phyloP scores from a whole-genome alignment of 441 rosid species.

The Gossypium schwendimanii region DNA sequence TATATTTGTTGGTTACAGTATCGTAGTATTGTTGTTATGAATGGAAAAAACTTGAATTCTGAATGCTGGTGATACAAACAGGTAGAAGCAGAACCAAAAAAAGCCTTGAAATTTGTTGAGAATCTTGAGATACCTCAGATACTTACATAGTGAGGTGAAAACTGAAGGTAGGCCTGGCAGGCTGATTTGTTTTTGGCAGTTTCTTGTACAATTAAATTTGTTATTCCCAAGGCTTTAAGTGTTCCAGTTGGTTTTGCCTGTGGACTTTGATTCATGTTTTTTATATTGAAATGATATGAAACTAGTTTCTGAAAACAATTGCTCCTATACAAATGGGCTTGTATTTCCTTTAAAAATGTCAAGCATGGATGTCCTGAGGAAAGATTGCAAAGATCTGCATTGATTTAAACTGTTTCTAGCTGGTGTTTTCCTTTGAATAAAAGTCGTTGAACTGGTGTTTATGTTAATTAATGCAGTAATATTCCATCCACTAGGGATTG shows the following conservation, averaged over 20 bases:
- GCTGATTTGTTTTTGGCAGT: background rate
- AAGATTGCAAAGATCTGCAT: background rate
- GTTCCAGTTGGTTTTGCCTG: background rate
- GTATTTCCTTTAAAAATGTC: background rate
- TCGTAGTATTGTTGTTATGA: background rate
- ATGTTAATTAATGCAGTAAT: no score
- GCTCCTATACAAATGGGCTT: no score
- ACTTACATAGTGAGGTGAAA: background rate
- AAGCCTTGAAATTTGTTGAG: background rate
- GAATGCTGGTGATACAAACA: background rate
- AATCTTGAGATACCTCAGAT: background rate
- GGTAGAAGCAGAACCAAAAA: background rate
- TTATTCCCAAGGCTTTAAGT: background rate
- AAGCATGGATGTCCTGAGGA: background rate
- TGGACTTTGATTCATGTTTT: background rate
- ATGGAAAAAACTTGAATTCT: background rate
- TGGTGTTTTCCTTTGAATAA: background rate
- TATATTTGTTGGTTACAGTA: background rate
- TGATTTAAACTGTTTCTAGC: background rate
- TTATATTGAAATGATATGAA: no score
- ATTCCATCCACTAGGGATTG: no score
- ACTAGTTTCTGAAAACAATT: no score
- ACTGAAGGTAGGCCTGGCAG: background rate
- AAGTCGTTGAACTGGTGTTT: background rate
- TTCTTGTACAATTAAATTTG: background rate